These are phyloP conservation scores for Uncinocarpus reesii DNA, from an alignment of 2,329 filamentous ascomycete genomes.

Conservation along the genomic window DNA sequence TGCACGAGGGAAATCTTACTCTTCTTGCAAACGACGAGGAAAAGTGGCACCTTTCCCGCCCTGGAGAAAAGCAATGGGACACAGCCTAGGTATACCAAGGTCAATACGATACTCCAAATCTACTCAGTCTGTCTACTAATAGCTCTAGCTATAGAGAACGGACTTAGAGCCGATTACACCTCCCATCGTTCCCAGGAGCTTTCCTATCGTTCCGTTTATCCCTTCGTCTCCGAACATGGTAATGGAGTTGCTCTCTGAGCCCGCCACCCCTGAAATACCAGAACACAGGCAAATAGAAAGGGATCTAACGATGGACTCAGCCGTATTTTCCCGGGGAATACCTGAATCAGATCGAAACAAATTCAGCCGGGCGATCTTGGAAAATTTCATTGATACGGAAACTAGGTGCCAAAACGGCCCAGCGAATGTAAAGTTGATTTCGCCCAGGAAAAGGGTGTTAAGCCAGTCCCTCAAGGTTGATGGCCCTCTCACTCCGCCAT, in stretches of 20 bases:
- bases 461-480: conserved; percentile 34
- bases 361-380: neutral
- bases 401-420: neutral
- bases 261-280: conserved; percentile 17
- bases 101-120: neutral
- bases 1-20: conserved; percentile 20
- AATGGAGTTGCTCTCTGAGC: conserved; percentile 31
- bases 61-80: neutral
- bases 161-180: conserved; percentile 34
- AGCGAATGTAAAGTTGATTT: neutral
- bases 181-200: conserved; percentile 40
- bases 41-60: too few relatives aligned
- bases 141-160: conserved; percentile 21
- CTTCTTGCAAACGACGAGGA: conserved; percentile 25
- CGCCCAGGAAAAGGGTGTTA: conserved; percentile 21
- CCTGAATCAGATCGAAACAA: neutral
- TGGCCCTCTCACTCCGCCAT: conserved; percentile 37
- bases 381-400: neutral
- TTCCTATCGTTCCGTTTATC: conserved; percentile 29
- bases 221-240: conserved; percentile 32
- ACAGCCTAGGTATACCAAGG: neutral
- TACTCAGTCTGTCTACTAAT: neutral
- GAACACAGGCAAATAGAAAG: conserved; percentile 28
- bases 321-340: neutral
- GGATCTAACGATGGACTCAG: conserved; percentile 23